phyloP scores from a whole-genome alignment of 352 stramenopile species.

The Globisporangium carolinianum region DNA sequence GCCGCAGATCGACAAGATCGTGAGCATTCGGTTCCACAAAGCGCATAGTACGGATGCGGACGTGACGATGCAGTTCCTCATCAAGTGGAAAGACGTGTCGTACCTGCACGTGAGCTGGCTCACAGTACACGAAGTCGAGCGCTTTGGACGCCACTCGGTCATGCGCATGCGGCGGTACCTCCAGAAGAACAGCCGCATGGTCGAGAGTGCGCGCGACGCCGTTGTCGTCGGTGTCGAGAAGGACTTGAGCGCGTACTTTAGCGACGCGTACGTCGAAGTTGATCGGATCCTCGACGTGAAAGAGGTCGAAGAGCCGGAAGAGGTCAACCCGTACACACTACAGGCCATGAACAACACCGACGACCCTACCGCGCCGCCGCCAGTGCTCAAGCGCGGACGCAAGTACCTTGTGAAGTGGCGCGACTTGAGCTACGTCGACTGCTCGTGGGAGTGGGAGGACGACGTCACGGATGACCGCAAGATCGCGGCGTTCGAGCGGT shows the following conservation, averaged over 20 bases:
- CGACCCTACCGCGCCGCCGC: constrained; percentile 15
- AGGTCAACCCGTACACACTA: constrained; percentile 67
- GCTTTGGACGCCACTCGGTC: constrained; percentile 71
- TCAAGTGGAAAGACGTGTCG: constrained; percentile 98
- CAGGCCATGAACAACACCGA: constrained; percentile 34
- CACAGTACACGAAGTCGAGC: constrained; percentile 90
- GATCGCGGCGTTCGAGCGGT: constrained; percentile 81
- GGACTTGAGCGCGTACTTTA: constrained; percentile 80
- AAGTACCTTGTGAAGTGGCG: constrained; percentile 91
- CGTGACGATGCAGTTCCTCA: constrained; percentile 93
- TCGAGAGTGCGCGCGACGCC: constrained; percentile 71
- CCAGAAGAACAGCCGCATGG: constrained; percentile 80
- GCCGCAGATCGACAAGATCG: constrained; percentile 91
- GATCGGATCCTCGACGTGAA: constrained; percentile 75
- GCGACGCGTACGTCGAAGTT: constrained; percentile 76
- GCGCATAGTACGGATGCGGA: constrained; percentile 32
- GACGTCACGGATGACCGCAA: constrained; percentile 86
- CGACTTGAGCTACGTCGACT: constrained; percentile 87
- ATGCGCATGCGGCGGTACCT: constrained; percentile 82
- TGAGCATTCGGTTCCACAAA: constrained; percentile 84
- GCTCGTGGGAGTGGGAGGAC: constrained; percentile 87
- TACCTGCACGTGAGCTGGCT: constrained; percentile 99
- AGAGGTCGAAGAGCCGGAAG: constrained; percentile 66
- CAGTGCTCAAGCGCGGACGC: constrained; percentile 66
- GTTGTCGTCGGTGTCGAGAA: constrained; percentile 68